Conservation (phyloP, 192 early-diverging fungal species). For the Glomus cerebriforme region DNA sequence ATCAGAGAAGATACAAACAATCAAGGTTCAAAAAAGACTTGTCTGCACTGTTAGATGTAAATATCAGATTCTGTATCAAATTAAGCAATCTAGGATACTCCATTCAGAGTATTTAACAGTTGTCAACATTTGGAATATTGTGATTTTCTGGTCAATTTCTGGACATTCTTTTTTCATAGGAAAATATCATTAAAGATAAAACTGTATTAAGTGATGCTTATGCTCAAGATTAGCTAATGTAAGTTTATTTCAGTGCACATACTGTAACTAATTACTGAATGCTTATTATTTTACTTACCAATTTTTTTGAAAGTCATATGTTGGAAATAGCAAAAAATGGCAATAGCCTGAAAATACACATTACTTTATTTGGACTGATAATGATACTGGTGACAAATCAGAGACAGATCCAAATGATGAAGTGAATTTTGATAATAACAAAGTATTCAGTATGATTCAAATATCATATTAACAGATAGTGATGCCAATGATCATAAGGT, state of each 20-base stretch:
- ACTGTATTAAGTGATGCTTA: conserved; percentile 30
- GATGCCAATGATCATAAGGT: conserved; percentile 22
- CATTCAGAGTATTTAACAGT: conserved; percentile 29
- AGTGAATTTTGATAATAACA: conserved; percentile 23
- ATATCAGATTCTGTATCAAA: conserved; percentile 23
- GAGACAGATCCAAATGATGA: conserved; percentile 30
- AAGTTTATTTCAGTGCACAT: conserved; percentile 29
- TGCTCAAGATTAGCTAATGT: conserved; percentile 27
- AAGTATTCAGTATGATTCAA: conserved; percentile 26
- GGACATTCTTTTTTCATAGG: too few species aligned
- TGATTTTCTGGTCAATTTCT: too few species aligned
- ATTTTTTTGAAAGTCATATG: conserved; percentile 20
- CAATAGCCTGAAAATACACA: conserved; percentile 32
- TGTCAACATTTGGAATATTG: too few species aligned
- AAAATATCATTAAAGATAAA: conserved; percentile 31
- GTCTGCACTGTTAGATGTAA: conserved; percentile 24
- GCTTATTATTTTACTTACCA: conserved; percentile 28
- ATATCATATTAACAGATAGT: conserved; percentile 21
- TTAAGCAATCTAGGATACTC: conserved; percentile 27
- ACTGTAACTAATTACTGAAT: conserved; percentile 27
- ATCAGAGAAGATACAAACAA: too few species aligned
- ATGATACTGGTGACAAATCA: conserved; percentile 27
- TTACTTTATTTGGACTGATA: conserved; percentile 21
- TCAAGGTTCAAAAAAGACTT: too few species aligned
- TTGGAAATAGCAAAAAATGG: conserved; percentile 27